phyloP scores from a whole-genome alignment of 192 early-diverging fungal genomes.

The Podila clonocystis region DNA sequence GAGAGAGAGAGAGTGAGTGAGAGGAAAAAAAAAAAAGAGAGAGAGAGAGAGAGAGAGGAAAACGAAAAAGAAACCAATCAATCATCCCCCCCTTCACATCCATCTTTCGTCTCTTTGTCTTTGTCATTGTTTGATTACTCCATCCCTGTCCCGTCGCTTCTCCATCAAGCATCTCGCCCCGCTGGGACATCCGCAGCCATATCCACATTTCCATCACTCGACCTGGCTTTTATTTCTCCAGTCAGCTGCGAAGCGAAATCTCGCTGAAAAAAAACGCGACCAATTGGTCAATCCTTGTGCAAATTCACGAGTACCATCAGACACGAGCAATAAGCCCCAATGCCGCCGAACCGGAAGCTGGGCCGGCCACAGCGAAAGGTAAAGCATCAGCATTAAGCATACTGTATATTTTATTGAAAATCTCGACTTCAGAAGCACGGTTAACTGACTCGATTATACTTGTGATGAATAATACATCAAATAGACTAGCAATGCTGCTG shows the following conservation, averaged over 20 bases:
- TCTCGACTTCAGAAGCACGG: neutral
- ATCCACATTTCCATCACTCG: neutral
- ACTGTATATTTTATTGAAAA: neutral
- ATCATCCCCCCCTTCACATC: neutral
- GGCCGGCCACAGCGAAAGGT: slow-evolving; percentile 49
- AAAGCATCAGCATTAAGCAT: neutral
- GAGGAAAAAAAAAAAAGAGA: neutral
- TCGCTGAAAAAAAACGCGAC: neutral
- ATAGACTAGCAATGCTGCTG: slow-evolving; percentile 17
- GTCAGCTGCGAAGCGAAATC: neutral
- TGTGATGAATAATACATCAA: neutral
- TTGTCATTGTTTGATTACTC: no score
- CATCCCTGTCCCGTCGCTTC: neutral
- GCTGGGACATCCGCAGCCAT: no score
- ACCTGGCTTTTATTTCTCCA: neutral
- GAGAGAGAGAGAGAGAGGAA: neutral
- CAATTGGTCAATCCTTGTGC: neutral
- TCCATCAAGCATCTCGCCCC: neutral
- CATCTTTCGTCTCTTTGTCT: neutral
- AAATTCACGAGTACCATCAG: neutral
- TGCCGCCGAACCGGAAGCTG: slow-evolving; percentile 35
- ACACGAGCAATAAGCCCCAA: slow-evolving; percentile 13
- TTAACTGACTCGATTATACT: neutral
- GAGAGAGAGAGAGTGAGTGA: neutral
- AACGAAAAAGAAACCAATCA: neutral